A percentile compares a stretch with the other conserved stretches of the same genome.
phyloP scores from a whole-genome alignment of 257 asterid genomes.

The Ehretia macrophylla region DNA sequence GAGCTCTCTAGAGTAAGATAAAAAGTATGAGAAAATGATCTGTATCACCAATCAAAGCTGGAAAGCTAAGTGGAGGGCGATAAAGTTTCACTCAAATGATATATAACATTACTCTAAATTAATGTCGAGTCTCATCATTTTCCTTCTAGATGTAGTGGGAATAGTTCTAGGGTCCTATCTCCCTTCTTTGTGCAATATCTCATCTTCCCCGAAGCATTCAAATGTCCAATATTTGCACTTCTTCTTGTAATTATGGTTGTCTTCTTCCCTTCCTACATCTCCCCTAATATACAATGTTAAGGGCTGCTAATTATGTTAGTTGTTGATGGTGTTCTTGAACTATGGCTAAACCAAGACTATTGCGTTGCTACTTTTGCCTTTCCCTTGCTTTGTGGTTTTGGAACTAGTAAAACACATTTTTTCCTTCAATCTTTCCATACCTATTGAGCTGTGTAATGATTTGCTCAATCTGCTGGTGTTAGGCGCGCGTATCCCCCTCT shows the following conservation, averaged over 20 bases:
- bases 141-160: constrained; percentile 85
- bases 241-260: constrained; percentile 55
- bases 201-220: constrained; percentile 40
- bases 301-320: constrained; percentile 20
- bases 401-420: constrained; percentile 95
- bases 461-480: constrained; percentile 79
- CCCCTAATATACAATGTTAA: constrained; percentile 34
- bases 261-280: constrained; percentile 34
- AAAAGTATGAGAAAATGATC: too few relatives aligned
- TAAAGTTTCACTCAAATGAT: too few relatives aligned
- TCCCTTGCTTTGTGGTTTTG: constrained; percentile 97
- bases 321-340: constrained; percentile 43
- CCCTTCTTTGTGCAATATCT: constrained; percentile 29
- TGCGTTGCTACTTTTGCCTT: constrained; percentile 88
- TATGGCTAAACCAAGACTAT: constrained; percentile 48
- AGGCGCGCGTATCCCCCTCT: constrained; percentile 79
- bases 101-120: too few relatives aligned
- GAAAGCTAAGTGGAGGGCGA: too few relatives aligned
- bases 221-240: constrained; percentile 59
- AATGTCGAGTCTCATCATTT: constrained; percentile 23
- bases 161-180: constrained; percentile 69
- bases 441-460: constrained; percentile 57
- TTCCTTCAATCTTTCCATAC: constrained; percentile 86
- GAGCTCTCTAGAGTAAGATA: too few relatives aligned
- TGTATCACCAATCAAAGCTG: too few relatives aligned